phyloP scores from a whole-genome alignment of 2,329 filamentous ascomycete genomes.

The Trichoderma sp. region DNA sequence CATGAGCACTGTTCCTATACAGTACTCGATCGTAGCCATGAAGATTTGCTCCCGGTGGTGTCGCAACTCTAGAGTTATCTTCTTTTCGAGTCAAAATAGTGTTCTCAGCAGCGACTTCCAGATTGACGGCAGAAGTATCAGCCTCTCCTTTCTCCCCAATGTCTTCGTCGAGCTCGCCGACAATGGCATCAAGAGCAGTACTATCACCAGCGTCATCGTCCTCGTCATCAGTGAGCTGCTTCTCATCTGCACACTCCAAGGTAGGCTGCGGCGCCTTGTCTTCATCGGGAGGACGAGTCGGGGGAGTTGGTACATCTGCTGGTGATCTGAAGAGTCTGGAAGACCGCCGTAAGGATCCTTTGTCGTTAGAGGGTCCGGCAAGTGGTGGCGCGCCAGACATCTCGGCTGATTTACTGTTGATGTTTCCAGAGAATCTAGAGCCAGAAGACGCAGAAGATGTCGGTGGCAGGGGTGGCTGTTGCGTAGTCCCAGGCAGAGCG shows the following conservation, averaged over 20 bases:
- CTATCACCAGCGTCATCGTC: slow-evolving; percentile 65
- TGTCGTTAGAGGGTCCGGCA: slow-evolving; percentile 55
- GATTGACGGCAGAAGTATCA: slow-evolving; percentile 82
- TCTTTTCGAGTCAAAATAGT: slow-evolving; percentile 90
- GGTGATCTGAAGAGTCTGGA: slow-evolving; percentile 57
- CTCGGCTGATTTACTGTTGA: slow-evolving; percentile 48
- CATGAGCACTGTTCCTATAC: slow-evolving; percentile 45
- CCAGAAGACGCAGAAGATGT: slow-evolving; percentile 41
- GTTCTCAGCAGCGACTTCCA: slow-evolving; percentile 82
- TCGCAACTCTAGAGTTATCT: slow-evolving; percentile 82
- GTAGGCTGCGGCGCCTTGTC: slow-evolving; percentile 64
- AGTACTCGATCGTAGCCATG: slow-evolving; percentile 43
- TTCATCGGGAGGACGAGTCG: slow-evolving; percentile 53
- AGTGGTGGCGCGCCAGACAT: slow-evolving; percentile 44
- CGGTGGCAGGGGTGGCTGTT: slow-evolving; percentile 35
- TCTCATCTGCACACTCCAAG: slow-evolving; percentile 91
- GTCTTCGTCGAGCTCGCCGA: slow-evolving; percentile 87
- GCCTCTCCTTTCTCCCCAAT: slow-evolving; percentile 64
- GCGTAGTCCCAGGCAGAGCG: slow-evolving; percentile 37
- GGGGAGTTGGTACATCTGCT: slow-evolving; percentile 50
- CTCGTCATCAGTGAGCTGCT: slow-evolving; percentile 72
- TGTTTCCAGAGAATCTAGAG: slow-evolving; percentile 45
- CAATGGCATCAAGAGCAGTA: slow-evolving; percentile 75
- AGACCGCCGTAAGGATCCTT: slow-evolving; percentile 59
- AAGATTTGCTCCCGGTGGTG: slow-evolving; percentile 62